A percentile compares a stretch with the other conserved stretches of the same genome.
These are phyloP conservation scores for Breviolum minutum DNA, from an alignment of 73 alveolate genomes.

Conservation along the genomic window DNA sequence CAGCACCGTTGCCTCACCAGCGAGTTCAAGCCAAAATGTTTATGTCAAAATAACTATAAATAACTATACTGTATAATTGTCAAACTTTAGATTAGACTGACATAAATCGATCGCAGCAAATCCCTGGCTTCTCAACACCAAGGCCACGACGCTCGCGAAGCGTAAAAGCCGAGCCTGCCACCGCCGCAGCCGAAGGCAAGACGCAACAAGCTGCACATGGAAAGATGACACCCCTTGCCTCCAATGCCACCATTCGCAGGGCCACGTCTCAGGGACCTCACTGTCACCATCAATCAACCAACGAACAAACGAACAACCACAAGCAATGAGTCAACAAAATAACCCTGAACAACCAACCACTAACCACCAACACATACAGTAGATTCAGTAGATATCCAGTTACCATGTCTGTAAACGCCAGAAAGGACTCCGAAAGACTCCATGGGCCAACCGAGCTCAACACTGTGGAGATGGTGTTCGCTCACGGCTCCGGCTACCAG, in stretches of 20 bases:
- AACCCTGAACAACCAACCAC: background rate
- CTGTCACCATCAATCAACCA: background rate
- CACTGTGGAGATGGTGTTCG: slow-evolving; percentile 86
- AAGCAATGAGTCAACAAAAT: background rate
- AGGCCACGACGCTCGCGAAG: slow-evolving; percentile 27
- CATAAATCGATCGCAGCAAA: no score
- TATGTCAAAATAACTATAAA: background rate
- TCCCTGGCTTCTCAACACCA: background rate
- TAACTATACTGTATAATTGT: background rate
- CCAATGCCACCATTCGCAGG: background rate
- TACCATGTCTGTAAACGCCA: no score
- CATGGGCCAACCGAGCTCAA: background rate
- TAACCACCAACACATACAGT: no score
- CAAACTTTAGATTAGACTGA: no score
- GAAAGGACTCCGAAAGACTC: no score
- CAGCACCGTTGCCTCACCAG: background rate
- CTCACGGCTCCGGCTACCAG: slow-evolving; percentile 88
- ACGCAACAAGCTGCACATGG: background rate
- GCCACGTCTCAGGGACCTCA: slow-evolving; percentile 29
- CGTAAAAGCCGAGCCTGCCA: slow-evolving; percentile 27
- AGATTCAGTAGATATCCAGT: background rate
- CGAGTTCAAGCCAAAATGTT: no score
- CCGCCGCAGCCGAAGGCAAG: background rate
- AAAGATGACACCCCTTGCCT: no score
- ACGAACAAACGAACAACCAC: background rate